These are phyloP conservation scores for Nelumbo lutea DNA, from an alignment of 164 flowering plant genomes.

Conservation along the genomic window DNA sequence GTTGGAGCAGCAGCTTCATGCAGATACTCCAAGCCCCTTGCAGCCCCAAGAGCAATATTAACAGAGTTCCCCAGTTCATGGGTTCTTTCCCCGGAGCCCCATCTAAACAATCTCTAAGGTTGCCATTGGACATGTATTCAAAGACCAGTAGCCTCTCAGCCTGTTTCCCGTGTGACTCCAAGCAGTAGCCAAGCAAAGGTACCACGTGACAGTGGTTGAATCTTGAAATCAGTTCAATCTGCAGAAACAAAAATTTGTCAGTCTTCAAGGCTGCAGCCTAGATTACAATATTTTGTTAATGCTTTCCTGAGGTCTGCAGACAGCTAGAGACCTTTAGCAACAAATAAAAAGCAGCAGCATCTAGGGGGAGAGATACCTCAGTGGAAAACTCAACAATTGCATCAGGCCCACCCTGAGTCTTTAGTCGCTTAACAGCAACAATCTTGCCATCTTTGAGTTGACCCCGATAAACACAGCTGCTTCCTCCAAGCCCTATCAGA, in stretches of 20 bases:
- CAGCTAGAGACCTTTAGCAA: background rate
- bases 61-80: conserved; percentile 74
- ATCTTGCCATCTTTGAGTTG: conserved; percentile 66
- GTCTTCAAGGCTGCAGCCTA: background rate
- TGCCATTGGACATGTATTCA: conserved; percentile 82
- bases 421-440: conserved; percentile 78
- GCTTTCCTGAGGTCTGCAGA: background rate
- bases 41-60: conserved; percentile 93
- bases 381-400: conserved; percentile 56
- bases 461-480: conserved; percentile 85
- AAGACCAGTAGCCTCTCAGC: conserved; percentile 78
- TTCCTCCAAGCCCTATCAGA: conserved; percentile 81
- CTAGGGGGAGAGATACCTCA: conserved; percentile 44
- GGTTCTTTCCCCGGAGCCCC: conserved; percentile 37
- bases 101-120: conserved; percentile 76
- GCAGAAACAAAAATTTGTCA: conserved; percentile 7
- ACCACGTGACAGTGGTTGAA: conserved; percentile 89
- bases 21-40: conserved; percentile 92
- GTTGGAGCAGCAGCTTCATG: conserved; percentile 97
- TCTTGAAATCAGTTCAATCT: conserved; percentile 84
- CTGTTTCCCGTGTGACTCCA: conserved; percentile 59
- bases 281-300: background rate
- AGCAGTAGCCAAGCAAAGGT: conserved; percentile 89
- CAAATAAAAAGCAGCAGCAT: background rate
- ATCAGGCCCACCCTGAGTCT: conserved; percentile 54